phyloP scores from a whole-genome alignment of 106 monocot genomes.

The Triglochin maritima region DNA sequence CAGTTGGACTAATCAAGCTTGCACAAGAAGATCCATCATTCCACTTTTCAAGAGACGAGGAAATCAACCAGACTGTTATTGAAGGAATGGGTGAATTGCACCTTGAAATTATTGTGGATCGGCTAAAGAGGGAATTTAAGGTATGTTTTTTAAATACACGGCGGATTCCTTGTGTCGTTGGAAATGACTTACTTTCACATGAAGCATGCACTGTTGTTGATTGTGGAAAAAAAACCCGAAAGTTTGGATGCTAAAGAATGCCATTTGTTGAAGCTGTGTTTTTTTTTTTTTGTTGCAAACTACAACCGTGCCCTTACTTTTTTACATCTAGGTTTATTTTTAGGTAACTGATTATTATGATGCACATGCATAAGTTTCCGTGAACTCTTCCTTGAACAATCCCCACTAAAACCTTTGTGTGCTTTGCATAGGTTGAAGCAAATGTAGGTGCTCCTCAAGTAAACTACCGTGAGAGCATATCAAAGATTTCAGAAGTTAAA shows the following conservation, averaged over 20 bases:
- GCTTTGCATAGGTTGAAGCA: slow-evolving; percentile 69
- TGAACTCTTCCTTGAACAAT: no score
- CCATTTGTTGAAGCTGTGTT: no score
- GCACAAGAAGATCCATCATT: slow-evolving; percentile 98
- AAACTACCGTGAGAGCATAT: slow-evolving; percentile 97
- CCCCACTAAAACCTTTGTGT: neutral
- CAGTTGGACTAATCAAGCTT: slow-evolving; percentile 80
- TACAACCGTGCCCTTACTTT: no score
- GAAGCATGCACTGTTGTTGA: neutral
- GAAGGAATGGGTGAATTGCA: slow-evolving; percentile 99
- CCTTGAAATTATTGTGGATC: slow-evolving; percentile 95
- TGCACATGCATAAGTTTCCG: no score
- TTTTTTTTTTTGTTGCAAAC: no score
- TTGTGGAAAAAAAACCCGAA: neutral
- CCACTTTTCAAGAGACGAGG: slow-evolving; percentile 97
- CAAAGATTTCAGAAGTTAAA: slow-evolving; percentile 55
- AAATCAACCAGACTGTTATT: slow-evolving; percentile 96
- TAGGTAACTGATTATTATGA: no score
- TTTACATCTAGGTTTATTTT: no score
- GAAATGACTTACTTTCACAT: neutral
- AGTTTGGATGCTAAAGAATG: no score
- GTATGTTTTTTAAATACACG: slow-evolving; percentile 21
- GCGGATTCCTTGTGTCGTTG: neutral
- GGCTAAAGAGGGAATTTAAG: slow-evolving; percentile 92
- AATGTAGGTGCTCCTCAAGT: slow-evolving; percentile 97